Evolutionary conservation across 2,329 filamentous ascomycete genomes (phyloP), one percentile per base, ranked within the genome.

Genomic region (Cercospora brassicicola): DNA sequence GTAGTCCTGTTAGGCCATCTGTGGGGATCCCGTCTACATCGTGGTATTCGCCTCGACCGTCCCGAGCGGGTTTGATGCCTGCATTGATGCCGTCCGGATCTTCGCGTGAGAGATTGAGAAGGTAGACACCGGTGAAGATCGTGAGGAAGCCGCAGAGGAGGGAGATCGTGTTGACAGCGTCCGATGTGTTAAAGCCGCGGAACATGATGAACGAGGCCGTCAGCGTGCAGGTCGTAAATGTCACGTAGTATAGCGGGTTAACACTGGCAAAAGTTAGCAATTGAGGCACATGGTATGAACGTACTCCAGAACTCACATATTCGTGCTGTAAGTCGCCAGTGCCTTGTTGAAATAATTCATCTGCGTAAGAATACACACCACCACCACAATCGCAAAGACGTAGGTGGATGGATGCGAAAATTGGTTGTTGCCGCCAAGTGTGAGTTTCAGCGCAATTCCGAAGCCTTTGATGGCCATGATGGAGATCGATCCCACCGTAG

Each of bases 301-400:
- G 6, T 33, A 8, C 20, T 15, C 8, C 18, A 9, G 39, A 13
- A 36, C 18, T 23, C 51, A 79, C 94, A 99, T 96, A 75, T 96
- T 97, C 33, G 95, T 97, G 31, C 92, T 94, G 82, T 98, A 99
- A 76, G 96, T 93, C 80, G 93, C 96, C 68, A 99, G 84, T 7
- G 95, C 95, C 82, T 99, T 99, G 85, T 99, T 99, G 82, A 99
- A 97, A 81, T 99, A 99, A 81, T 99, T 99, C 95, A 99, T 98
- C 84, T 99, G 95, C 8, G 94, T 97, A 73, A 99, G 81, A 78
- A 99, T 98, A 84, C 95, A 99, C 72, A 97, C 92, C 2, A 86
- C 85, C 0, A 94, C 95, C 72, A 98, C 88, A 73, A 99, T 97
- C 81, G 94, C 90, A 79, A 99, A 99, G 71, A 97, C 94, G 76